Evolutionary conservation across 176 grass and related monocot genomes (phyloP), one percentile per base, ranked within the genome.

Genomic region (Canna indica): DNA sequence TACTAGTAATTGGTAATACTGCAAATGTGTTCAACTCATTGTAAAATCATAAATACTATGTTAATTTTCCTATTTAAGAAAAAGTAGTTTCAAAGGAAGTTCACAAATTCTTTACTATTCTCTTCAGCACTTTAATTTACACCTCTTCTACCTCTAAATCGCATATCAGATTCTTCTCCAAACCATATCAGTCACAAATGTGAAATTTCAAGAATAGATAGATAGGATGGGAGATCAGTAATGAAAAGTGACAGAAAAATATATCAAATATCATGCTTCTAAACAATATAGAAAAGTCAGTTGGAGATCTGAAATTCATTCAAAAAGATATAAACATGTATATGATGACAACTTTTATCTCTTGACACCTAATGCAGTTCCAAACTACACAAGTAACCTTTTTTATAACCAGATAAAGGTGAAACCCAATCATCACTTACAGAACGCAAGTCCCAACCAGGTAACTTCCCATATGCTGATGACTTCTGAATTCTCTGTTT

Each of bases 381-480:
- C 13, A 44, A 44, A 44, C 59, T 34, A 36, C 58, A 25, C 29
- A 63, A 77, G 32, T 46, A 68, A 81, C 36, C 39, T 75, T n/a
- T n/a, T n/a, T n/a, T 68, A 75, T 47, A 73, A 47, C 18, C 69
- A 52, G 34, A 28, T 24, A 36, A 24, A 45, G 26, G 57, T 66
- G 18, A 18, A 48, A 60, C 4, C 36, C 11, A 28, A 42, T 22
- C 25, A 22, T 57, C 6, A 72, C 89, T 93, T 90, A 99, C 94
- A 82, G 94, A 99, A 69, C 89, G 82, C 68, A 99, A 77, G 71
- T 99, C 89, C 94, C 94, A 99, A 75, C 89, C 82, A 82, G 86
- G 90, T 85, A 72, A 99, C 81, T 88, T 90, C 70, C 94, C 94
- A 64, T 87, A 82, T 80, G 83, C 16, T 18, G 94, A 99, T 74